A percentile compares a stretch with the other conserved stretches of the same genome.
Evolutionary conservation across 2,329 filamentous ascomycete species (phyloP).

Genomic region (Knoxdaviesia proteae): DNA sequence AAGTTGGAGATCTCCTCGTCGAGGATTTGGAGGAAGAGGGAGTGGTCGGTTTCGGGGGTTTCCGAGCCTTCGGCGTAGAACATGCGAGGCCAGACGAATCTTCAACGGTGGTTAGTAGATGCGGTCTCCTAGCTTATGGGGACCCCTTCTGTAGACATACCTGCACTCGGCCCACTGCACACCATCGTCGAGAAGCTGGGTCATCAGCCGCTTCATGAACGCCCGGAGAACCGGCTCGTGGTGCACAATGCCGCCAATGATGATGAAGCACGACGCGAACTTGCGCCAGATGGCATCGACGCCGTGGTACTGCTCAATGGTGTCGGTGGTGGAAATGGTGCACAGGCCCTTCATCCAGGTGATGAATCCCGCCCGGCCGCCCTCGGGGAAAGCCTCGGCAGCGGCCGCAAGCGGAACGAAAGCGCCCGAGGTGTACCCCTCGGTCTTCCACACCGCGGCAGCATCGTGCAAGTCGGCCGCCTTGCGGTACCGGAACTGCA

Average conservation of each 20-base stretch:
- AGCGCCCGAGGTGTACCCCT: constrained; percentile 34
- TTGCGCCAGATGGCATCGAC: constrained; percentile 70
- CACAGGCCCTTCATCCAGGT: constrained; percentile 57
- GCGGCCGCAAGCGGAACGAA: constrained; percentile 38
- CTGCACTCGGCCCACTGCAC: constrained; percentile 68
- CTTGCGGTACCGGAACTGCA: constrained; percentile 42
- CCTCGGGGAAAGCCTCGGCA: constrained; percentile 54
- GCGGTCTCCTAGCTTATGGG: no score
- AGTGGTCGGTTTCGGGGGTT: constrained; percentile 43
- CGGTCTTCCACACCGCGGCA: constrained; percentile 38
- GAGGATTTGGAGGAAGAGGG: constrained; percentile 49
- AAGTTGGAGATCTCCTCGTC: constrained; percentile 63
- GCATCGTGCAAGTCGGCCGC: constrained; percentile 10
- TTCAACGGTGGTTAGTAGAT: constrained; percentile 5
- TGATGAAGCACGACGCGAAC: constrained; percentile 53
- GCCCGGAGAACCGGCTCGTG: constrained; percentile 78
- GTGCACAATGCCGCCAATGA: constrained; percentile 55
- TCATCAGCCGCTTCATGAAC: constrained; percentile 53
- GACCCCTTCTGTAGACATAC: constrained; percentile 10
- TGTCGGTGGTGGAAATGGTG: constrained; percentile 51
- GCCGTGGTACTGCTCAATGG: constrained; percentile 61
- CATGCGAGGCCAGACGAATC: constrained; percentile 51
- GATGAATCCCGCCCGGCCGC: constrained; percentile 51
- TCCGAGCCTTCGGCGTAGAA: constrained; percentile 48
- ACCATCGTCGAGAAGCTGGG: constrained; percentile 56